A percentile compares a stretch with the other conserved stretches of the same genome.
Evolutionary conservation across 345 rosid genomes (phyloP).

Genomic region (Eucalyptus melliodora): DNA sequence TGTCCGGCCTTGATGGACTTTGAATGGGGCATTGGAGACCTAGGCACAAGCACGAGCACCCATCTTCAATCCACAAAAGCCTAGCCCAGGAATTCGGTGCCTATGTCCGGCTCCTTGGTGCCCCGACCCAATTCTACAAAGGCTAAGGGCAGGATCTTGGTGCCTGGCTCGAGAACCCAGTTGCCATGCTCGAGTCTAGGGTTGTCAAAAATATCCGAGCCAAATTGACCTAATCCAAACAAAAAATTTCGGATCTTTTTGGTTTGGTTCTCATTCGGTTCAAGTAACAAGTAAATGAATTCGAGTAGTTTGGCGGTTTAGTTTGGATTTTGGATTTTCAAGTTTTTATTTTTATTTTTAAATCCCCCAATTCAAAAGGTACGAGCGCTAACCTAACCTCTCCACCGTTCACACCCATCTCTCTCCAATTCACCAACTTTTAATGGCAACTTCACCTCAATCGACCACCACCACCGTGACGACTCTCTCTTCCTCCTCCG

Average conservation of each 20-base stretch:
- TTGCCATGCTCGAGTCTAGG: not conserved
- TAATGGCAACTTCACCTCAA: not conserved
- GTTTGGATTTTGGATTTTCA: not conserved
- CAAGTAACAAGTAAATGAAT: too few species aligned
- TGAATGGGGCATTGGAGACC: rapidly evolving
- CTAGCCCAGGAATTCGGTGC: rapidly evolving
- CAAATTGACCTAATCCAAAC: rapidly evolving
- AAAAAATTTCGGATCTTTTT: too few species aligned
- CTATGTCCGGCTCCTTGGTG: not conserved
- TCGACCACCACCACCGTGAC: not conserved
- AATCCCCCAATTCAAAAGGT: not conserved
- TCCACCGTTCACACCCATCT: not conserved
- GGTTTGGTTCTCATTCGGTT: too few species aligned
- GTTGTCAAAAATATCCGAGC: too few species aligned
- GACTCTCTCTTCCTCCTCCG: not conserved
- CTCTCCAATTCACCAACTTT: not conserved
- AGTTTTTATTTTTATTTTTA: not conserved
- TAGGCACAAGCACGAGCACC: not conserved
- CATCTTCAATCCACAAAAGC: not conserved
- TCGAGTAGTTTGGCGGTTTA: rapidly evolving
- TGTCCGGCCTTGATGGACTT: not conserved
- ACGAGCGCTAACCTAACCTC: not conserved
- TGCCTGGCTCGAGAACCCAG: rapidly evolving
- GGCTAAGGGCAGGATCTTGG: not conserved
- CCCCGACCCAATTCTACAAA: not conserved